These are phyloP conservation scores for Ustilaginoidea virens DNA, from an alignment of 2,329 filamentous ascomycete genomes.

Conservation along the genomic window DNA sequence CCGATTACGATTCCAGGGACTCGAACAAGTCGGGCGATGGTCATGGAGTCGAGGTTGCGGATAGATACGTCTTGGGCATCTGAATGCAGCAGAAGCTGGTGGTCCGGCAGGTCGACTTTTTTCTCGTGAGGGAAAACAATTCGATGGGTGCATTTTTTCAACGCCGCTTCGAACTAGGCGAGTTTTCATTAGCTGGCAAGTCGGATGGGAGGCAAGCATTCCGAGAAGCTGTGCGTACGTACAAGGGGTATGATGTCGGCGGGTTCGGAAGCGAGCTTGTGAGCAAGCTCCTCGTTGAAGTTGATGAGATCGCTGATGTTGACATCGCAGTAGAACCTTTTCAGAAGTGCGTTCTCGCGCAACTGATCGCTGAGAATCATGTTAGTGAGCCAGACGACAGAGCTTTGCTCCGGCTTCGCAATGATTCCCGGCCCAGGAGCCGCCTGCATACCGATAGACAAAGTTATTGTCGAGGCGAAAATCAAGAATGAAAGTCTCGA, in stretches of 20 bases:
- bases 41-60: conserved; percentile 80
- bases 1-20: conserved; percentile 97
- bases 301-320: conserved; percentile 92
- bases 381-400: no score
- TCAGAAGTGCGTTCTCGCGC: conserved; percentile 82
- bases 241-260: conserved; percentile 86
- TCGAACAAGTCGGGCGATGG: conserved; percentile 85
- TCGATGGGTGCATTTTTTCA: conserved; percentile 81
- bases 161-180: conserved; percentile 68
- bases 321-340: conserved; percentile 91
- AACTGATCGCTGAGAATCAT: conserved; percentile 64
- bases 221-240: no score
- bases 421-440: no score
- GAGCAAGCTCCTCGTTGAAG: conserved; percentile 88
- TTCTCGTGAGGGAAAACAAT: conserved; percentile 73
- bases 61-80: conserved; percentile 84
- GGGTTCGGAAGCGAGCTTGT: conserved; percentile 77
- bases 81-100: conserved; percentile 91
- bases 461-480: conserved; percentile 91
- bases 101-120: conserved; percentile 60
- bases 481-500: conserved; percentile 83
- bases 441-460: conserved; percentile 90
- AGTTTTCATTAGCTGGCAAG: background rate
- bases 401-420: no score
- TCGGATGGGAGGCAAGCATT: no score